Evolutionary conservation across 805 yeast genomes (phyloP), one percentile per base, ranked within the genome.

Genomic region (Starmerella roubikii): DNA sequence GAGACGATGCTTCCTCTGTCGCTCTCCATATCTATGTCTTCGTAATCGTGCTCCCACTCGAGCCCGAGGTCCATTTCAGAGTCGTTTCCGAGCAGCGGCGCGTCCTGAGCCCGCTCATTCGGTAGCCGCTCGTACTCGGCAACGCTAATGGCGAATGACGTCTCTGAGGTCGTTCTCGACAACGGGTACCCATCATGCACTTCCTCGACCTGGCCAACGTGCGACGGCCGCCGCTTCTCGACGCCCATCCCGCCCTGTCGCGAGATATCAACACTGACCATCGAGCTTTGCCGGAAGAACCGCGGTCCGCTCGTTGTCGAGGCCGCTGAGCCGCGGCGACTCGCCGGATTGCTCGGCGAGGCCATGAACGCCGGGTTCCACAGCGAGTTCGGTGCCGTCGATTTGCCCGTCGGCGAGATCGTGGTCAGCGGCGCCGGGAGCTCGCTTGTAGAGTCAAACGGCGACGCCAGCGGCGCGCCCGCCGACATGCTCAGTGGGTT

Each of bases 261-360:
- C 11, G 30, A 38, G 8, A 51, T 37, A 32, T 50, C 55, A 19
- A 50, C 46, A 39, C 49, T 44, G 3, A 52, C 53, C 8, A 52
- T 37, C 17, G 51, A 45, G 22, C 52, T 39, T 38, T 52, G 55
- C 13, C 55, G 48, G 49, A 41, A 50, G 37, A 41, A 49, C 17
- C 54, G 46, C 26, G 47, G 38, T 15, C 3, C 18, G 12, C 2
- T 16, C 15, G 32, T 15, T 11, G 26, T n/a, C 18, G 47, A 31
- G 30, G 41, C 22, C 25, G 41, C 21, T 8, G 45, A 31, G 23
- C 38, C 41, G 29, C 40, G 32, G 18, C 45, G 48, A 22, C 24
- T 22, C n/a, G n/a, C n/a, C n/a, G n/a, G 34, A 35, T 42, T 42
- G 22, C n/a, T 42, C 48, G n/a, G 37, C 41, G 21, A 44, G n/a